Evolutionary conservation across 2,329 filamentous ascomycete species (phyloP).

Genomic region (Colletotrichum sp.): DNA sequence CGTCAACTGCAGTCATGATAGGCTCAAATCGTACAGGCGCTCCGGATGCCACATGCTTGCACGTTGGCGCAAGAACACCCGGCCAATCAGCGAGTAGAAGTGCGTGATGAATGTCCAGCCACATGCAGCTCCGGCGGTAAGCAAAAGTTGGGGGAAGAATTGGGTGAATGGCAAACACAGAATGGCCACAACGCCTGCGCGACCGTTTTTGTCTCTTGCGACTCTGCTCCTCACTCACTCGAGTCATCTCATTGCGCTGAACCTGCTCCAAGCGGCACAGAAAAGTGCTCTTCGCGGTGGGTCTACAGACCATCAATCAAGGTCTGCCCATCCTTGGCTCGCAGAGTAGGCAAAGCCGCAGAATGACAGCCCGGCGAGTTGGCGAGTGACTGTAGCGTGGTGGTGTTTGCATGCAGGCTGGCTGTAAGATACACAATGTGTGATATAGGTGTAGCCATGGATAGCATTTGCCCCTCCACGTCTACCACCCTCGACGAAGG

Average conservation of each 20-base stretch:
- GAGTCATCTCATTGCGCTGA: background rate
- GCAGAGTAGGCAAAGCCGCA: background rate
- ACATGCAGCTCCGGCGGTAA: conserved; percentile 53
- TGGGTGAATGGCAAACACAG: background rate
- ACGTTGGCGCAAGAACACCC: conserved; percentile 26
- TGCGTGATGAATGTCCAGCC: conserved; percentile 44
- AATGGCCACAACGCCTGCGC: conserved; percentile 15
- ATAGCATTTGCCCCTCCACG: background rate
- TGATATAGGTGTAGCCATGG: background rate
- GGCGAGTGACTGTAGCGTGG: background rate
- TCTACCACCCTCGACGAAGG: background rate
- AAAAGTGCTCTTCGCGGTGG: background rate
- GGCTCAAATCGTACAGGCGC: conserved; percentile 11
- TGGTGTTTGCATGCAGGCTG: background rate
- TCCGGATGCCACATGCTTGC: conserved; percentile 22
- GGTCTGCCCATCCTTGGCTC: background rate
- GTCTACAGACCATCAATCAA: background rate
- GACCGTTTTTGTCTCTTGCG: background rate
- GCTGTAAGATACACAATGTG: background rate
- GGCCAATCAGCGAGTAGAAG: conserved; percentile 41
- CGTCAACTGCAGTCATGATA: conserved; percentile 32
- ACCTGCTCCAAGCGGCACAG: background rate
- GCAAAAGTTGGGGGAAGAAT: conserved; percentile 14
- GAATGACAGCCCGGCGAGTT: background rate
- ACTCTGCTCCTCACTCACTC: background rate